A percentile compares a stretch with the other conserved stretches of the same genome.
Evolutionary conservation across 495 filamentous ascomycete genomes (phyloP).

Genomic region (Staphylotrichum longicolle): DNA sequence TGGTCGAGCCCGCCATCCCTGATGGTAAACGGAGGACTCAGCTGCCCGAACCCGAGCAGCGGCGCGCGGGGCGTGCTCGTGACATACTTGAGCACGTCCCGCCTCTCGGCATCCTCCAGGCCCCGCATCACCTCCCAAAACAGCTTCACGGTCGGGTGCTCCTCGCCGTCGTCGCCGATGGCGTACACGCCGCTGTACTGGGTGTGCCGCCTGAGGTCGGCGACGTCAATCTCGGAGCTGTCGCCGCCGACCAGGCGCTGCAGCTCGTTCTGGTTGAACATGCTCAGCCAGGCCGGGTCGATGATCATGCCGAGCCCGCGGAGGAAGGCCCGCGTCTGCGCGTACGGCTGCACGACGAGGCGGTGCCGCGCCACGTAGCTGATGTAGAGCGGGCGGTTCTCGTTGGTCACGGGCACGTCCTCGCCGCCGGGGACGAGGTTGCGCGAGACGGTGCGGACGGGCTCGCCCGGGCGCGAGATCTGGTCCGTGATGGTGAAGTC

Average conservation of each 20-base stretch:
- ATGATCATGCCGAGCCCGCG: slow-evolving; percentile 83
- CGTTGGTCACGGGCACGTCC: slow-evolving; percentile 79
- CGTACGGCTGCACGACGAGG: slow-evolving; percentile 69
- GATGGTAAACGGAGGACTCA: slow-evolving; percentile 87
- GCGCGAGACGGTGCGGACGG: slow-evolving; percentile 58
- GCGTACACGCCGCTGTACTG: slow-evolving; percentile 82
- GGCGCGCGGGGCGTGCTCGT: slow-evolving; percentile 92
- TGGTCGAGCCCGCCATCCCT: slow-evolving; percentile 81
- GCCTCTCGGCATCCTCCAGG: slow-evolving; percentile 68
- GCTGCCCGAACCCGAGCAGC: slow-evolving; percentile 79
- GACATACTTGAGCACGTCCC: slow-evolving; percentile 92
- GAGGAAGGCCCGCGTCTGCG: slow-evolving; percentile 84
- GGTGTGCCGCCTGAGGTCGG: slow-evolving; percentile 84
- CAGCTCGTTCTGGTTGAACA: slow-evolving; percentile 96
- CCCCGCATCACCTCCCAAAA: slow-evolving; percentile 91
- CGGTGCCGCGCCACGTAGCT: slow-evolving; percentile 85
- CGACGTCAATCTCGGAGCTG: slow-evolving; percentile 77
- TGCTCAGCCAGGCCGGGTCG: slow-evolving; percentile 85
- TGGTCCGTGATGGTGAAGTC: slow-evolving; percentile 90
- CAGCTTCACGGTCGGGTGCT: slow-evolving; percentile 77
- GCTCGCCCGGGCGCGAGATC: slow-evolving; percentile 55
- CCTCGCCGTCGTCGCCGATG: slow-evolving; percentile 80
- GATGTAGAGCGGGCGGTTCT: slow-evolving; percentile 91
- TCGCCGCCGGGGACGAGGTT: slow-evolving; percentile 75
- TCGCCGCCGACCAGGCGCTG: slow-evolving; percentile 91